Evolutionary conservation across 257 asterid species (phyloP), one percentile per base, ranked within the genome.

Genomic region (Primulina tabacum): DNA sequence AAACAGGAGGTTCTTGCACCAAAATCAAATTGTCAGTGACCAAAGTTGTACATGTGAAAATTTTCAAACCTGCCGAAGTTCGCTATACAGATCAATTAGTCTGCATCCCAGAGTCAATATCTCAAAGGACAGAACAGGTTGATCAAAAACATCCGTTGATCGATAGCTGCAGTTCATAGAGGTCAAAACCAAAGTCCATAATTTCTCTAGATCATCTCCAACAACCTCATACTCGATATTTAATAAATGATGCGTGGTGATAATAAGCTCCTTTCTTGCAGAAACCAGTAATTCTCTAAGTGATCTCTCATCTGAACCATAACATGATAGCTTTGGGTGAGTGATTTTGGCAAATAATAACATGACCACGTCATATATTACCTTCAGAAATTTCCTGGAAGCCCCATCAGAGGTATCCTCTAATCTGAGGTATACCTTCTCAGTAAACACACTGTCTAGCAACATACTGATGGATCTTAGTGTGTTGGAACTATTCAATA

Each of bases 21-120:
- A 8, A 61, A 16, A 24, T 53, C 43, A 33, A 64, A 17, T 43
- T 67, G 65, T 20, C 55, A 43, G 66, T 29, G 60, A 71, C 71
- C 40, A 21, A 70, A 56, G 24, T 18, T 62, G 24, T 20, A 62
- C 28, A 60, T 34, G 53, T 18, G 40, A 58, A 69, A 67, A 57
- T 43, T 72, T 75, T 78, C 89, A 75, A 68, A 93, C 97, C 99
- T 93, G 97, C 64, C 99, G 95, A 81, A 93, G 97, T 77, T 93
- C 97, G 60, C 95, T 84, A 74, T 90, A 93, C 64, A 93, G 84
- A 77, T 89, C 88, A 69, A 93, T 75, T 35, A 93, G 70, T 82
- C 82, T 78, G 85, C 96, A 87, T 57, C 92, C 85, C 59, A 93
- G 85, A 69, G 81, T 72, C 73, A 79, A 74, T 76, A 85, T 82